Conservation (phyloP, 768 basidiomycete species). For the Tephrocybe sp. region DNA sequence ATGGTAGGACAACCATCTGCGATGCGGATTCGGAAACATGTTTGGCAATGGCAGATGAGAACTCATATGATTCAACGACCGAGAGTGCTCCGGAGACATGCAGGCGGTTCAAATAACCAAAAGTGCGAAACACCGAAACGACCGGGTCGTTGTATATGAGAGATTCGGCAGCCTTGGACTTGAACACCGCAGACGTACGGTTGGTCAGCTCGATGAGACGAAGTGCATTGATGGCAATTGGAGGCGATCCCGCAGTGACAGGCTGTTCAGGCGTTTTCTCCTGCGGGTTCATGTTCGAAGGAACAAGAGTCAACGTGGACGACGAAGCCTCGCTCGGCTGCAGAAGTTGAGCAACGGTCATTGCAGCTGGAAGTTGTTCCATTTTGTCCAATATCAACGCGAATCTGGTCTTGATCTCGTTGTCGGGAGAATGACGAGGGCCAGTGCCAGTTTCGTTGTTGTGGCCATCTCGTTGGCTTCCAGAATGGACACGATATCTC, state of each 20-base stretch:
- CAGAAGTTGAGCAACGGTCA: conserved; percentile 78
- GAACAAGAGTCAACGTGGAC: conserved; percentile 1
- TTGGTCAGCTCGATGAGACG: conserved; percentile 89
- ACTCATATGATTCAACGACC: conserved; percentile 75
- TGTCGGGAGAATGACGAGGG: conserved; percentile 23
- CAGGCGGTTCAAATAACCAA: conserved; percentile 68
- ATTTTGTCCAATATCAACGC: conserved; percentile 76
- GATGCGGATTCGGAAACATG: conserved; percentile 56
- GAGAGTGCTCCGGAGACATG: conserved; percentile 66
- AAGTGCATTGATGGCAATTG: conserved; percentile 64
- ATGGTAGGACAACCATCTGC: conserved; percentile 82
- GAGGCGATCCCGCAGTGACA: conserved; percentile 8
- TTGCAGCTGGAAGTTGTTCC: conserved; percentile 77
- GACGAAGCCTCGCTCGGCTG: conserved; percentile 30
- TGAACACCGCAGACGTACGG: conserved; percentile 84
- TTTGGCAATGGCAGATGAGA: conserved; percentile 59
- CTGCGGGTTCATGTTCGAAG: conserved; percentile 30
- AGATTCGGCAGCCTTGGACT: conserved; percentile 70
- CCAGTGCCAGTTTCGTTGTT: conserved; percentile 21
- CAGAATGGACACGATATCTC: conserved; percentile 44
- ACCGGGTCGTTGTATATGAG: conserved; percentile 71
- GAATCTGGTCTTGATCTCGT: conserved; percentile 55
- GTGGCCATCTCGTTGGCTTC: conserved; percentile 16
- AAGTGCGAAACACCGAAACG: conserved; percentile 72
- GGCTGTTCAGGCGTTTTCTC: conserved; percentile 10